Evolutionary conservation across 805 yeast genomes (phyloP), one percentile per base, ranked within the genome.

Genomic region (Starmerella etchellsii): DNA sequence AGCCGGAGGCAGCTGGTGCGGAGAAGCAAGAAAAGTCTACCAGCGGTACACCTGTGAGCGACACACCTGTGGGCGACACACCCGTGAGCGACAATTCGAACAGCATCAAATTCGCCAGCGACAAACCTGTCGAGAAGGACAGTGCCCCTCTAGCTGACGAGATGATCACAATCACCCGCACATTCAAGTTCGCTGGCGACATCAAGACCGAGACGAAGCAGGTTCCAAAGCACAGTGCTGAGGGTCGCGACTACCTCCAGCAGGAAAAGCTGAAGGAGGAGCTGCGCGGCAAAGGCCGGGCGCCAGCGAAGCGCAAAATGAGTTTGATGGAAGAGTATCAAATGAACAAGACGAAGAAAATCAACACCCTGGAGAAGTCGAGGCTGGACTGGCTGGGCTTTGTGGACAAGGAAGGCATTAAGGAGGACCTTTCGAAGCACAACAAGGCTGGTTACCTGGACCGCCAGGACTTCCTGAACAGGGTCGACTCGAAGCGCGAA

Each of bases 351-450:
- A 76, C 80, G 50, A 75, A 82, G 25, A 88, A 84, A 57, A 67
- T 91, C 46, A 81, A 94, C 20, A 91, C 98, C 0, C 65, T 91
- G 48, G 97, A 91, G 57, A 91, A 91, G 61, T 81, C 94, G 1
- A 68, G 94, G 47, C 67, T 91, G 37, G 98, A 91, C 61, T 91
- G 97, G 94, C 93, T 94, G 1, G 74, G 81, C 35, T 85, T 81
- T 62, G 95, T 91, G 24, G 96, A 88, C 61, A 71, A 80, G 49
- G 76, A 78, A 48, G 85, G 85, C 41, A 77, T 91, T 35, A 69
- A 73, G 39, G 95, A 83, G 49, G 98, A 91, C 47, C 70, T 91
- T 55, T 70, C 69, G 36, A 69, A 73, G 42, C 80, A 78, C 55
- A 87, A 85, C 57, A 87, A 81, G 65, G 91, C 78, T 39, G 98